These are phyloP conservation scores for Tremella yokohamensis DNA, from an alignment of 768 basidiomycete genomes.

Conservation along the genomic window DNA sequence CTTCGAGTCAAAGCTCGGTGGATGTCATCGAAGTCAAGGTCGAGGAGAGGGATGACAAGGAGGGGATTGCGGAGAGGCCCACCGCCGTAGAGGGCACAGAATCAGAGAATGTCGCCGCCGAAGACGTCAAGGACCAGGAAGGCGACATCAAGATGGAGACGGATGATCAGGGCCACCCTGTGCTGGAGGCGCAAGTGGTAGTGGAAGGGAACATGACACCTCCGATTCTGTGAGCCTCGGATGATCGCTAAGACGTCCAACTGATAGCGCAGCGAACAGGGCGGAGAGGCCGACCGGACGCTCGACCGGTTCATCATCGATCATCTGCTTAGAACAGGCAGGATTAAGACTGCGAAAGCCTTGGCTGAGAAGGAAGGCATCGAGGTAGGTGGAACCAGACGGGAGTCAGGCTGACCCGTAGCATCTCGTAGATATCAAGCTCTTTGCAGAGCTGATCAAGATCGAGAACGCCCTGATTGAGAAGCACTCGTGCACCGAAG, in stretches of 20 bases:
- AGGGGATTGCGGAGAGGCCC: no score
- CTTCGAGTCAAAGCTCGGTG: not conserved
- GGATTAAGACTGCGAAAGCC: slow-evolving; percentile 68
- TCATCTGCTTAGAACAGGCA: slow-evolving; percentile 78
- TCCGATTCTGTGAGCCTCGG: not conserved
- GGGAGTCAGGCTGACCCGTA: slow-evolving; percentile 1
- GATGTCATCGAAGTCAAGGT: not conserved
- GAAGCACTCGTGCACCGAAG: slow-evolving; percentile 75
- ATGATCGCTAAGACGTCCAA: not conserved
- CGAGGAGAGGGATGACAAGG: not conserved
- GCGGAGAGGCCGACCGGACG: slow-evolving; percentile 21
- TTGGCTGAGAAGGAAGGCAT: slow-evolving; percentile 74
- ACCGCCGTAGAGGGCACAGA: not conserved
- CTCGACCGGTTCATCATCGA: slow-evolving; percentile 89
- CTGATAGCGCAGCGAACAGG: slow-evolving; percentile 1
- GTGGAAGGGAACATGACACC: not conserved
- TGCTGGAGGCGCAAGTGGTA: slow-evolving; percentile 2
- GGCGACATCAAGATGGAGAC: slow-evolving; percentile 7
- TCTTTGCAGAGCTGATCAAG: slow-evolving; percentile 81
- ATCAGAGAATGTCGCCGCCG: not conserved
- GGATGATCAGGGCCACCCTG: not conserved
- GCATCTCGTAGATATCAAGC: slow-evolving; percentile 74
- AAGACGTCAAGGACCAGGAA: not conserved
- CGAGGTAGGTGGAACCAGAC: slow-evolving; percentile 57
- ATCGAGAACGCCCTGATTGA: slow-evolving; percentile 75